These are phyloP conservation scores for Suhomyces canberraensis DNA, from an alignment of 805 yeast genomes.

Conservation along the genomic window DNA sequence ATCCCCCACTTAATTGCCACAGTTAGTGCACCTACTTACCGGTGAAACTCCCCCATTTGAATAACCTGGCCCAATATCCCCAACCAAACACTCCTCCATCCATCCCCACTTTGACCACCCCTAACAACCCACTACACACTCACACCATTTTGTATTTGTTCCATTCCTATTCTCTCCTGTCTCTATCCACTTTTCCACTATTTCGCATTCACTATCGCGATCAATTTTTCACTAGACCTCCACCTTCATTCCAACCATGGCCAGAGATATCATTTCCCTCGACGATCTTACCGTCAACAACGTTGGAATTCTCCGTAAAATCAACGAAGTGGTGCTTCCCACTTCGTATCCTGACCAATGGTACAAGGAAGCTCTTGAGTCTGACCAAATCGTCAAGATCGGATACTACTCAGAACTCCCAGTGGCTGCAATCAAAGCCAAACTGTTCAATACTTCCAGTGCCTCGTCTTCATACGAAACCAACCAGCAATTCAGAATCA, in stretches of 20 bases:
- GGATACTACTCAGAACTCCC: constrained; percentile 75
- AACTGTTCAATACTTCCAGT: constrained; percentile 42
- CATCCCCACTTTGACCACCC: too few species aligned
- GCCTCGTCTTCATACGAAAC: constrained; percentile 29
- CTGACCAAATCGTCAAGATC: constrained; percentile 52
- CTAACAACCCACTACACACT: too few species aligned
- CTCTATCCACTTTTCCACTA: too few species aligned
- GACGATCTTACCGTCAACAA: constrained; percentile 63
- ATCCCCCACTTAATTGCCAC: too few species aligned
- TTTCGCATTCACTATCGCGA: too few species aligned
- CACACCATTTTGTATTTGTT: too few species aligned
- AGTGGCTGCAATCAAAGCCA: constrained; percentile 72
- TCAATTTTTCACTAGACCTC: too few species aligned
- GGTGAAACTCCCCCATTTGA: too few species aligned
- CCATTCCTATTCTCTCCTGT: too few species aligned
- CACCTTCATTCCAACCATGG: constrained; percentile 14
- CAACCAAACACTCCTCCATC: too few species aligned
- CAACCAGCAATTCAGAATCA: constrained; percentile 18
- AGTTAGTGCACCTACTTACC: too few species aligned
- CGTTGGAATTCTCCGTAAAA: constrained; percentile 54
- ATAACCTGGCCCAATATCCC: too few species aligned
- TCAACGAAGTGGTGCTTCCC: constrained; percentile 54
- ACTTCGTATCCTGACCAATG: constrained; percentile 48
- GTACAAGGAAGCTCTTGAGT: constrained; percentile 46
- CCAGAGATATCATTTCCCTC: constrained; percentile 45